These are phyloP conservation scores for Penicillium parvum DNA, from an alignment of 495 filamentous ascomycete species.

Conservation along the genomic window DNA sequence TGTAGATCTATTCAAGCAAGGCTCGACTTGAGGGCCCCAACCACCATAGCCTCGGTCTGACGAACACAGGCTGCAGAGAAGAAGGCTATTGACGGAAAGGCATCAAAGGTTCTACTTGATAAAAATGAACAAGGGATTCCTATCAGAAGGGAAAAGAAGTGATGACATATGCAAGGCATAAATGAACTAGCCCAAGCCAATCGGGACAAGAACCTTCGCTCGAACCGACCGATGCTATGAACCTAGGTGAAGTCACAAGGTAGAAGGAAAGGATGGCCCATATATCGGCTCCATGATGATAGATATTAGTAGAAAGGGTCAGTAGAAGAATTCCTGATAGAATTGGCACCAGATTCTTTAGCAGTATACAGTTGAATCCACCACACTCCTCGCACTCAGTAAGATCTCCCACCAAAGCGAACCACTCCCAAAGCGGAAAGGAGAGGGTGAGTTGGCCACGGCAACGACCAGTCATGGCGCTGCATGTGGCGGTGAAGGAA, in stretches of 20 bases:
- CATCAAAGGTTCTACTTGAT: neutral
- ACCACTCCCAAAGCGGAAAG: constrained; percentile 23
- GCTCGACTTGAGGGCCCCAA: too few species aligned
- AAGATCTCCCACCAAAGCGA: constrained; percentile 1
- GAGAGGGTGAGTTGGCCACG: constrained; percentile 25
- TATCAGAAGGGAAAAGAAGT: constrained; percentile 1
- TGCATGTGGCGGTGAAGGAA: constrained; percentile 44
- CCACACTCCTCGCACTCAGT: neutral
- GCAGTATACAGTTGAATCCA: too few species aligned
- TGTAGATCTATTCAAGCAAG: too few species aligned
- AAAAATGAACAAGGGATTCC: neutral
- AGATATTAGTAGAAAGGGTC: too few species aligned
- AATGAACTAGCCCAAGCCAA: constrained; percentile 10
- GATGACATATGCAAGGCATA: constrained; percentile 6
- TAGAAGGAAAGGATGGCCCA: neutral
- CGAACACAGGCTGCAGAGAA: neutral
- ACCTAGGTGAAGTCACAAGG: neutral
- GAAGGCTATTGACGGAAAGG: neutral
- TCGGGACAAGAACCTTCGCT: constrained; percentile 2
- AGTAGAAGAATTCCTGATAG: too few species aligned
- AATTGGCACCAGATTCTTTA: too few species aligned
- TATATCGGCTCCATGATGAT: too few species aligned
- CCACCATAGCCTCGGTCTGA: neutral
- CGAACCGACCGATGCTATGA: neutral
- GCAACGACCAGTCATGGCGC: constrained; percentile 22